Evolutionary conservation across 2,329 filamentous ascomycete genomes (phyloP).

Genomic region (Apiospora kogelbergensis): DNA sequence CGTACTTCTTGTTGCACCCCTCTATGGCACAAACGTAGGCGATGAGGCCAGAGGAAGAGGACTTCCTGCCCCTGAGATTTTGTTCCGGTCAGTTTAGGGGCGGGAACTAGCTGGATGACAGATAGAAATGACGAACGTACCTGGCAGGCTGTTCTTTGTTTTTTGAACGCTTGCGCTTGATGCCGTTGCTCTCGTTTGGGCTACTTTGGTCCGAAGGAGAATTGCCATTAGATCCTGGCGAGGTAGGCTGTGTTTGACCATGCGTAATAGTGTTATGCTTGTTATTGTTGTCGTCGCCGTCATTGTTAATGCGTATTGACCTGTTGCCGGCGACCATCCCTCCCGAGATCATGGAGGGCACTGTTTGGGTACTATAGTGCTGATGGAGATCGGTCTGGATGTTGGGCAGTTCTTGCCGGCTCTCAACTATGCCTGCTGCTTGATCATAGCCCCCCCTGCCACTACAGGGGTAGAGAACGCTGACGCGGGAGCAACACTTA

Average conservation of each 20-base stretch:
- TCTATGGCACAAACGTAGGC: background rate
- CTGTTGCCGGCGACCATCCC: background rate
- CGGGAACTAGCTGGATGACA: background rate
- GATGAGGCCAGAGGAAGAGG: background rate
- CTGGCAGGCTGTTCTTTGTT: background rate
- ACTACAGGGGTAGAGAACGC: background rate
- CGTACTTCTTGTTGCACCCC: conserved; percentile 4
- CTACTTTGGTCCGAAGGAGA: background rate
- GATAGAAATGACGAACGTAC: background rate
- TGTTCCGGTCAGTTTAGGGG: background rate
- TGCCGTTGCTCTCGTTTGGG: background rate
- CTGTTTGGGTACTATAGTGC: background rate
- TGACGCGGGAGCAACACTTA: background rate
- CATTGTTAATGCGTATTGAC: background rate
- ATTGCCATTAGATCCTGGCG: background rate
- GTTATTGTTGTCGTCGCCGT: no score
- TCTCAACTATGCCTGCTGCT: background rate
- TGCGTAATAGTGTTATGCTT: background rate
- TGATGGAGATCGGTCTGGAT: background rate
- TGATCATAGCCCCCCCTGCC: background rate
- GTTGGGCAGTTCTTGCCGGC: background rate
- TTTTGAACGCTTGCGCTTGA: background rate
- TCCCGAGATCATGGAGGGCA: background rate
- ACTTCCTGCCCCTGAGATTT: background rate
- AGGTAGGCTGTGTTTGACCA: background rate